Conservation (phyloP, 371 early-diverging fungal species). For the Rhizopus delemar region DNA sequence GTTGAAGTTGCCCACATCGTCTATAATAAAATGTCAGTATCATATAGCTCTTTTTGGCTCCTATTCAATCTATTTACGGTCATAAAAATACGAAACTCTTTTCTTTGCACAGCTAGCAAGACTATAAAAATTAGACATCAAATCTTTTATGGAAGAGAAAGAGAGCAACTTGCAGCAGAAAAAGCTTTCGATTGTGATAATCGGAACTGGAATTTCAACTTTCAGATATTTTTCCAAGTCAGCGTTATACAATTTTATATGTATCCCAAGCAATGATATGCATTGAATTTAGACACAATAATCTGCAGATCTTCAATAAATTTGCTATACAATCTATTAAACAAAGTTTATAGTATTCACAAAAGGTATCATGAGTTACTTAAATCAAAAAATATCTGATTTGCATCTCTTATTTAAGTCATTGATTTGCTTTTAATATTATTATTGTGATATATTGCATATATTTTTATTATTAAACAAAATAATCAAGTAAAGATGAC, state of each 20-base stretch:
- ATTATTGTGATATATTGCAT: no score
- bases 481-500: background rate
- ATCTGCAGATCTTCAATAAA: no score
- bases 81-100: slow-evolving; percentile 80
- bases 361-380: no score
- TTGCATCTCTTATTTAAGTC: background rate
- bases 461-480: slow-evolving; percentile 4
- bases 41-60: background rate
- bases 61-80: slow-evolving; percentile 50
- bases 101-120: slow-evolving; percentile 56
- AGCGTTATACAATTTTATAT: no score
- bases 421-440: background rate
- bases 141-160: slow-evolving; percentile 1
- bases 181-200: slow-evolving; percentile 1
- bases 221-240: background rate
- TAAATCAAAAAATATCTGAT: no score
- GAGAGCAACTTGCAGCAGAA: background rate
- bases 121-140: slow-evolving; percentile 52
- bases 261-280: no score
- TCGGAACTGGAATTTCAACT: background rate
- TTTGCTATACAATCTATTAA: no score
- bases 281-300: no score
- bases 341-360: no score
- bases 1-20: slow-evolving; percentile 86
- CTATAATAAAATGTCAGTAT: slow-evolving; percentile 30